These are phyloP conservation scores for Aureobasidium sp. DNA, from an alignment of 2,329 filamentous ascomycete genomes.

Conservation along the genomic window DNA sequence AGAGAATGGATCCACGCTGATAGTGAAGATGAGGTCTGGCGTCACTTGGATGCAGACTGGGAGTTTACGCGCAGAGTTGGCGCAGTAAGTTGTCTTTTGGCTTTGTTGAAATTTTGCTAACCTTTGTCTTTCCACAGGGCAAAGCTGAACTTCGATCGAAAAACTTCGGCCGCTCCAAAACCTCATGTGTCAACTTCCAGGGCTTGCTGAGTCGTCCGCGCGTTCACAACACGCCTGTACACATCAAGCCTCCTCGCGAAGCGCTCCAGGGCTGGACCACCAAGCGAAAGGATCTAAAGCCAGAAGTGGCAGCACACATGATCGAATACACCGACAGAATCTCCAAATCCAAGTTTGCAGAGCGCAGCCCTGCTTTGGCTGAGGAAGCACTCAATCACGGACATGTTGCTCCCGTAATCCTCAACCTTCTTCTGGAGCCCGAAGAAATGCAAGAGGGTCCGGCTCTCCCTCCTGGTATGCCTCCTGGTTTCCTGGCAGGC, in stretches of 20 bases:
- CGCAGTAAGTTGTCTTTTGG: background rate
- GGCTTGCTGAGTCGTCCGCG: background rate
- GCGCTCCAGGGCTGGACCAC: background rate
- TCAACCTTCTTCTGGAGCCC: background rate
- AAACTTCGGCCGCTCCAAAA: background rate
- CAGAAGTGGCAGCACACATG: background rate
- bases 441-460: background rate
- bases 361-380: background rate
- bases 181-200: background rate
- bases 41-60: background rate
- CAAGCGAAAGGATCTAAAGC: background rate
- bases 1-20: background rate
- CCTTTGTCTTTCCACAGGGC: background rate
- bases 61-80: background rate
- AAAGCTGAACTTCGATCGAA: background rate
- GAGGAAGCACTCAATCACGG: background rate
- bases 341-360: background rate
- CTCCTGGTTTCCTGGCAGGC: background rate
- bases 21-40: background rate
- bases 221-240: background rate
- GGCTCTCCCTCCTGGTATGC: background rate
- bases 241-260: background rate
- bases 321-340: background rate
- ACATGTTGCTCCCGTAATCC: background rate
- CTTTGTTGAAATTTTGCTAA: background rate